Percentiles rank a stretch among this genome's conserved stretches.
phyloP scores from a whole-genome alignment of 257 asterid species.

The Solanum paucissectum region DNA sequence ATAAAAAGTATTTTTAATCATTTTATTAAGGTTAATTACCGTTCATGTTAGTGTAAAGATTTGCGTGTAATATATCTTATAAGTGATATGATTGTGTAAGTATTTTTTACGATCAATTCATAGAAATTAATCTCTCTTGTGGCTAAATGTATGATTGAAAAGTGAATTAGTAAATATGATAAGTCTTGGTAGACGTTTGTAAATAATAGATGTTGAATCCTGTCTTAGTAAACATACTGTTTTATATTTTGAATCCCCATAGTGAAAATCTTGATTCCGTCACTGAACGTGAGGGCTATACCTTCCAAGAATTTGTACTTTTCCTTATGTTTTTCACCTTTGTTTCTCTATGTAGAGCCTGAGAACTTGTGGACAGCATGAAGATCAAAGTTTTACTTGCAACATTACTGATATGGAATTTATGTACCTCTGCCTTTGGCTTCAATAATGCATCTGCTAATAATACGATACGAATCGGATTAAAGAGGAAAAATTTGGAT shows the following conservation, averaged over 20 bases:
- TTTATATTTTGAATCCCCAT: not conserved
- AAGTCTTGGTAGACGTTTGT: not conserved
- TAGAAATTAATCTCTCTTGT: not conserved
- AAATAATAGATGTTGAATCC: not conserved
- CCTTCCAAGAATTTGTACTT: not conserved
- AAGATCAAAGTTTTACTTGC: not conserved
- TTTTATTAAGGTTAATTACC: not conserved
- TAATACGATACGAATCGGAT: slow-evolving; percentile 4
- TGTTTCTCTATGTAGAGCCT: not conserved
- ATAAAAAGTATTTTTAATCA: too few relatives aligned
- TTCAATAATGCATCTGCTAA: not conserved
- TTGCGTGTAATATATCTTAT: not conserved
- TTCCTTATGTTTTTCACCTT: not conserved
- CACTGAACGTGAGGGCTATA: not conserved
- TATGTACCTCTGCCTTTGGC: not conserved
- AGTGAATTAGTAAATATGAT: not conserved
- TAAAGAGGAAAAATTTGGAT: slow-evolving; percentile 10
- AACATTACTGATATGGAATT: not conserved
- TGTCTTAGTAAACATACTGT: too few relatives aligned
- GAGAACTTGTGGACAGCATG: not conserved
- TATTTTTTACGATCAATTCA: not conserved
- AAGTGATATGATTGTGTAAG: not conserved
- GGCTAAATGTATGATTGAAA: not conserved
- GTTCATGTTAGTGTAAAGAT: not conserved
- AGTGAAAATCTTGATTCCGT: not conserved